Evolutionary conservation across 192 early-diverging fungal genomes (phyloP).

Genomic region (Chytriomyces sp.): DNA sequence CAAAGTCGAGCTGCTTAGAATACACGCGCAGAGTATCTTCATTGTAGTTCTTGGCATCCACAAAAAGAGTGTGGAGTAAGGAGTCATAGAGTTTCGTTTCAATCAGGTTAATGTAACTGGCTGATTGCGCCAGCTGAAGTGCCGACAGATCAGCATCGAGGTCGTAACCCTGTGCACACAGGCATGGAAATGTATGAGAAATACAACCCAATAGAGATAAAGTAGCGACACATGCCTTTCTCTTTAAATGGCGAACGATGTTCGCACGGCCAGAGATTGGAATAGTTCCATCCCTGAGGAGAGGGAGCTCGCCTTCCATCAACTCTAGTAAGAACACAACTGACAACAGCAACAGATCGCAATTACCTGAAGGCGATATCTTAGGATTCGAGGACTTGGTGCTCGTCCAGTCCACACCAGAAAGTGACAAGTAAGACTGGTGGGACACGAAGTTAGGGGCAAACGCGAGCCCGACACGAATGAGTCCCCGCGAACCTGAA

Average conservation of each 20-base stretch:
- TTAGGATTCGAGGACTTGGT: slow-evolving; percentile 63
- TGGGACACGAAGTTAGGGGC: neutral
- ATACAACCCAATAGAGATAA: slow-evolving; percentile 21
- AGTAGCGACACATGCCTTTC: slow-evolving; percentile 36
- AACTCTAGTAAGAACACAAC: slow-evolving; percentile 59
- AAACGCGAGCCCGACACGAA: neutral
- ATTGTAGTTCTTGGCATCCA: slow-evolving; percentile 79
- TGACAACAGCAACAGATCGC: slow-evolving; percentile 43
- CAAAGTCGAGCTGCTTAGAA: slow-evolving; percentile 69
- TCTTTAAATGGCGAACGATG: slow-evolving; percentile 42
- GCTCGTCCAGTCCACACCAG: slow-evolving; percentile 55
- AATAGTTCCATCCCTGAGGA: slow-evolving; percentile 61
- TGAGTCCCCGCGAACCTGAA: slow-evolving; percentile 25
- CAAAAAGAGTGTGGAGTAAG: slow-evolving; percentile 81
- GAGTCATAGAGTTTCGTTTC: slow-evolving; percentile 79
- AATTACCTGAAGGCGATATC: slow-evolving; percentile 65
- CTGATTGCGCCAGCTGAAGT: slow-evolving; percentile 45
- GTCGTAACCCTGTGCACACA: slow-evolving; percentile 36
- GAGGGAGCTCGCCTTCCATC: slow-evolving; percentile 69
- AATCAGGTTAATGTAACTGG: slow-evolving; percentile 70
- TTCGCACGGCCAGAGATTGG: slow-evolving; percentile 40
- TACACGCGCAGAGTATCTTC: slow-evolving; percentile 73
- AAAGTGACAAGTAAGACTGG: slow-evolving; percentile 63
- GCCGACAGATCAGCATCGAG: slow-evolving; percentile 43
- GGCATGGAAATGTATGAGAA: neutral